These are phyloP conservation scores for Rhytidhysteron rufulum DNA, from an alignment of 2,329 filamentous ascomycete species.

Conservation along the genomic window DNA sequence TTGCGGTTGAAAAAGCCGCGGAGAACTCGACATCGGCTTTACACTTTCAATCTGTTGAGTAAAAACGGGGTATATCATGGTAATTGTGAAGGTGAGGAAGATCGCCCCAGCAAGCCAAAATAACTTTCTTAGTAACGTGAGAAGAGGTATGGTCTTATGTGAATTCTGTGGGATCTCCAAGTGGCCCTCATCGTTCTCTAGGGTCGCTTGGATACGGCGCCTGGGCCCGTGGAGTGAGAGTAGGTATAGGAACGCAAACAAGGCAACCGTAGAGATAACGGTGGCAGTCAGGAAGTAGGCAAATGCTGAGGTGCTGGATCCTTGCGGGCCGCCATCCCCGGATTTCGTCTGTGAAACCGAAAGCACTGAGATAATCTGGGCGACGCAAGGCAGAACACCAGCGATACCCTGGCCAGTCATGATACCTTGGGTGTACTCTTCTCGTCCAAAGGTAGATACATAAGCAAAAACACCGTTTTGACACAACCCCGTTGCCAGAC, in stretches of 20 bases:
- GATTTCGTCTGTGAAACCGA: constrained; percentile 51
- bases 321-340: constrained; percentile 25
- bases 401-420: constrained; percentile 94
- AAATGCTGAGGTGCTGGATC: constrained; percentile 69
- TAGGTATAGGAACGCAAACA: constrained; percentile 73
- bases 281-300: constrained; percentile 90
- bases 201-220: constrained; percentile 17
- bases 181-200: constrained; percentile 14
- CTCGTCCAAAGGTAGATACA: constrained; percentile 75
- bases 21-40: constrained; percentile 40
- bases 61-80: constrained; percentile 95
- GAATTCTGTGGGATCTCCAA: constrained; percentile 44
- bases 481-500: constrained; percentile 76
- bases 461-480: constrained; percentile 96
- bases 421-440: constrained; percentile 91
- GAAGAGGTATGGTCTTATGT: constrained; percentile 56
- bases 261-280: constrained; percentile 63
- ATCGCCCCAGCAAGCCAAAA: constrained; percentile 73
- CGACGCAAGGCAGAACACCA: constrained; percentile 81
- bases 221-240: constrained; percentile 49
- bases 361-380: constrained; percentile 81
- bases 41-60: constrained; percentile 54
- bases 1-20: constrained; percentile 63
- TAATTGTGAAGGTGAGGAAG: constrained; percentile 74
- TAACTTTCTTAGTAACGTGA: constrained; percentile 69